Conservation (phyloP, 2,329 filamentous ascomycete genomes). For the Monosporascus sp. region DNA sequence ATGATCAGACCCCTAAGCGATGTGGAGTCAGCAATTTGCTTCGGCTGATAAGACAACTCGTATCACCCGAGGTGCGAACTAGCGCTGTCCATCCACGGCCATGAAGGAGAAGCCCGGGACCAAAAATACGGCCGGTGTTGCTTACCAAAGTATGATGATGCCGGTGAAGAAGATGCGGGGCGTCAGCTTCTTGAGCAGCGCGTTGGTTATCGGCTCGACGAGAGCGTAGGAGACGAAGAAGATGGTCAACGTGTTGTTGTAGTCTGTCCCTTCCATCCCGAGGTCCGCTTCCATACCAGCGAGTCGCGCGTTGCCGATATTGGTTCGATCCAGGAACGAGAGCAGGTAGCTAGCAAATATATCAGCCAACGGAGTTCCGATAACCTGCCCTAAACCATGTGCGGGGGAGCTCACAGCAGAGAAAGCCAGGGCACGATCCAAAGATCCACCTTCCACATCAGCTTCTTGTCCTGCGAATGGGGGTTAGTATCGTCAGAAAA, state of each 20-base stretch:
- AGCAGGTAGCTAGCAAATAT: background rate
- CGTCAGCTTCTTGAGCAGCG: conserved; percentile 69
- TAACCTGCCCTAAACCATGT: background rate
- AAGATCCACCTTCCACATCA: background rate
- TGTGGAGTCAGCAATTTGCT: background rate
- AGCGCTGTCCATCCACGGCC: too few relatives aligned
- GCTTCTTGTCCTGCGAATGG: background rate
- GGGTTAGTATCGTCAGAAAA: background rate
- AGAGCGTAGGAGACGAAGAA: conserved; percentile 84
- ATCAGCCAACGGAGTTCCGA: background rate
- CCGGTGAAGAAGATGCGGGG: conserved; percentile 75
- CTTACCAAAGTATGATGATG: conserved; percentile 51
- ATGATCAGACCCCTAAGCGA: background rate
- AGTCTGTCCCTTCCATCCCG: conserved; percentile 27
- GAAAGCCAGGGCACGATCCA: background rate
- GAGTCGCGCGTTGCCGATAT: background rate
- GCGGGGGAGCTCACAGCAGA: background rate
- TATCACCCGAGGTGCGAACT: too few relatives aligned
- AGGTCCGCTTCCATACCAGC: background rate
- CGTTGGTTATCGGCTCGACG: conserved; percentile 73
- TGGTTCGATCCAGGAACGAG: background rate
- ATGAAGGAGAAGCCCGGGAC: too few relatives aligned
- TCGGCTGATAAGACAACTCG: background rate
- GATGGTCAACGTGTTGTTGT: conserved; percentile 71
- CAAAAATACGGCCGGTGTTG: background rate